These are phyloP conservation scores for Clathrus columnatus DNA, from an alignment of 768 basidiomycete species.

Conservation along the genomic window DNA sequence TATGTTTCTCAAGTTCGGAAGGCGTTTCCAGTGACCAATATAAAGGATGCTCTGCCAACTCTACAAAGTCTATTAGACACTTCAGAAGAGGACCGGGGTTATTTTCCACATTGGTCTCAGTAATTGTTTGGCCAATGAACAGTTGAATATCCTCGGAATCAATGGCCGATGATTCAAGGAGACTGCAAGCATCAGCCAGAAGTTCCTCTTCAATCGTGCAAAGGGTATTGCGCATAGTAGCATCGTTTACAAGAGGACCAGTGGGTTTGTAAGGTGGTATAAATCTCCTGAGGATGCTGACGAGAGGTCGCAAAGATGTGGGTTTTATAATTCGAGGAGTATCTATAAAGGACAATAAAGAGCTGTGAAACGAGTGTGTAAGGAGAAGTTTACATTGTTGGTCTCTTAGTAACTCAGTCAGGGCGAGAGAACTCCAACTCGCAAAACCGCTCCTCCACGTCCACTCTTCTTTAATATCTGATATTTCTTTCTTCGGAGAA, in stretches of 20 bases:
- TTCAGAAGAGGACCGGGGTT: constrained; percentile 49
- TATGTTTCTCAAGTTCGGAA: neutral
- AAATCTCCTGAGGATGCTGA: constrained; percentile 10
- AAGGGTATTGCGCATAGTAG: constrained; percentile 11
- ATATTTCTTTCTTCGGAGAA: neutral
- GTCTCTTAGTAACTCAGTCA: constrained; percentile 11
- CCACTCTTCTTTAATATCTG: constrained; percentile 10
- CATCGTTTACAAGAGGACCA: constrained; percentile 1
- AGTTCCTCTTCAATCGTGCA: constrained; percentile 51
- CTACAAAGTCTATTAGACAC: constrained; percentile 65
- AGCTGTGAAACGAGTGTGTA: neutral
- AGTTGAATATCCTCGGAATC: constrained; percentile 72
- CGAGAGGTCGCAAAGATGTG: constrained; percentile 2
- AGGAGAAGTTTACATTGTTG: neutral
- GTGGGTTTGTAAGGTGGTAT: constrained; percentile 29
- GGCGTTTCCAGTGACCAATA: constrained; percentile 54
- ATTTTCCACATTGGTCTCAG: constrained; percentile 35
- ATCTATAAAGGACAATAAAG: neutral
- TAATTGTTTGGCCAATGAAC: constrained; percentile 58
- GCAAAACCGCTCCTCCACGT: constrained; percentile 9
- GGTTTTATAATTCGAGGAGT: neutral
- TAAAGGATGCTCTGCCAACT: constrained; percentile 57
- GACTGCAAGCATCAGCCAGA: constrained; percentile 64
- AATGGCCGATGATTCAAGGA: constrained; percentile 68
- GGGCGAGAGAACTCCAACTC: constrained; percentile 9